A percentile compares a stretch with the other conserved stretches of the same genome.
Evolutionary conservation across 2,329 filamentous ascomycete species (phyloP).

Genomic region (Aspergillus quadricinctus): DNA sequence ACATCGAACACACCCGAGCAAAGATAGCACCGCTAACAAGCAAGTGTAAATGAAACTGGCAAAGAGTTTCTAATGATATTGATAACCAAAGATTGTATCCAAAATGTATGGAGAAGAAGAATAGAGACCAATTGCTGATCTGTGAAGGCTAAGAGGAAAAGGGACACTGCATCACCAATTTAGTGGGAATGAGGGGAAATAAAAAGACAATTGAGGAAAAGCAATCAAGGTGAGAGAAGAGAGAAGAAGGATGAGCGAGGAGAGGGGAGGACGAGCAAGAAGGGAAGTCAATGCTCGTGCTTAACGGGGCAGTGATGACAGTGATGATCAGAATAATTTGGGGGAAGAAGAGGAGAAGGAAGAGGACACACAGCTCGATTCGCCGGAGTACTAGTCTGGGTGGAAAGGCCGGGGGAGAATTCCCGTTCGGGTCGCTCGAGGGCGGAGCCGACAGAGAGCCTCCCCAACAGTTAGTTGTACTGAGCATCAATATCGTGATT

Average conservation of each 20-base stretch:
- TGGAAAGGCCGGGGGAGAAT: slow-evolving; percentile 1
- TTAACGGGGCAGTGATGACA: slow-evolving; percentile 4
- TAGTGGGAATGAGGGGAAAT: slow-evolving; percentile 12
- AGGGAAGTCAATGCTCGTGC: neutral
- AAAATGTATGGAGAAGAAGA: neutral
- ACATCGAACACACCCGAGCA: neutral
- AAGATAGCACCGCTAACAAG: neutral
- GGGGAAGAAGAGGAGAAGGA: slow-evolving; percentile 6
- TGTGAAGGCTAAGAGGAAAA: slow-evolving; percentile 14
- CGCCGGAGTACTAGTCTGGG: slow-evolving; percentile 10
- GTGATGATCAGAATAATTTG: slow-evolving; percentile 1
- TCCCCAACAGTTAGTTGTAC: neutral
- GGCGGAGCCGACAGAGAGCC: slow-evolving; percentile 4
- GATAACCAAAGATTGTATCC: neutral
- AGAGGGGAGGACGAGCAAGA: slow-evolving; percentile 3
- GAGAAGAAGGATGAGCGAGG: neutral
- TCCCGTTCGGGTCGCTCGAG: slow-evolving; percentile 9
- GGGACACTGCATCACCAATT: slow-evolving; percentile 16
- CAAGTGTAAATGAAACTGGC: neutral
- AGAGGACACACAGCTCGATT: slow-evolving; percentile 18
- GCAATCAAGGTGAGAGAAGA: slow-evolving; percentile 15
- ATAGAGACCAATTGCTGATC: slow-evolving; percentile 14
- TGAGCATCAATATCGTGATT: neutral
- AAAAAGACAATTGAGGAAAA: slow-evolving; percentile 4
- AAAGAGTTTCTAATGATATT: neutral